A percentile compares a stretch with the other conserved stretches of the same genome.
Conservation (phyloP, 164 flowering plant species). For the Piper longum region DNA sequence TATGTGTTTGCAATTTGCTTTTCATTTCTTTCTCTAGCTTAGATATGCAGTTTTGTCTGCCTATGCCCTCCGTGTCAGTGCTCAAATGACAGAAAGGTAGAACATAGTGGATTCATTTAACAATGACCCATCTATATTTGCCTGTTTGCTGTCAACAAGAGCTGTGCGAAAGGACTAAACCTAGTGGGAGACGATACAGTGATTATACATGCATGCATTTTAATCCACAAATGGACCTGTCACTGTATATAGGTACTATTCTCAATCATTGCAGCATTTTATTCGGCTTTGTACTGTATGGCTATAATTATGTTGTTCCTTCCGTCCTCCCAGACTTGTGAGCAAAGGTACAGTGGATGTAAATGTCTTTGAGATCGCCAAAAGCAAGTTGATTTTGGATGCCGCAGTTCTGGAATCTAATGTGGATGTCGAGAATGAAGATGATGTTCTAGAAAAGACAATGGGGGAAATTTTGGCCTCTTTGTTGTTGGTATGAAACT, state of each 20-base stretch:
- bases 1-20: conserved; percentile 10
- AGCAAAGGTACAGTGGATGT: conserved; percentile 88
- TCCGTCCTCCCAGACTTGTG: conserved; percentile 48
- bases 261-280: not conserved
- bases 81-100: conserved; percentile 86
- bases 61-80: conserved; percentile 29
- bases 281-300: not conserved
- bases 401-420: conserved; percentile 83
- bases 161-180: conserved; percentile 97
- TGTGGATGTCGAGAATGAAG: conserved; percentile 39
- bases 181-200: conserved; percentile 93
- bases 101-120: conserved; percentile 84
- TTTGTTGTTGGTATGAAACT: conserved; percentile 28
- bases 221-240: conserved; percentile 93
- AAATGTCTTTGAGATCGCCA: conserved; percentile 88
- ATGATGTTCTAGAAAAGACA: conserved; percentile 50
- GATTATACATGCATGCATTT: conserved; percentile 95
- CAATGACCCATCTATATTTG: conserved; percentile 69
- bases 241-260: conserved; percentile 60
- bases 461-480: conserved; percentile 94
- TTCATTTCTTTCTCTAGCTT: not conserved
- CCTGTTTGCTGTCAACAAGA: conserved; percentile 89
- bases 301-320: not conserved
- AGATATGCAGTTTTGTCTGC: not conserved
- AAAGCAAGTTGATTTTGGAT: conserved; percentile 72